phyloP scores from a whole-genome alignment of 2,329 filamentous ascomycete genomes.

The Metarhizium brunneum region DNA sequence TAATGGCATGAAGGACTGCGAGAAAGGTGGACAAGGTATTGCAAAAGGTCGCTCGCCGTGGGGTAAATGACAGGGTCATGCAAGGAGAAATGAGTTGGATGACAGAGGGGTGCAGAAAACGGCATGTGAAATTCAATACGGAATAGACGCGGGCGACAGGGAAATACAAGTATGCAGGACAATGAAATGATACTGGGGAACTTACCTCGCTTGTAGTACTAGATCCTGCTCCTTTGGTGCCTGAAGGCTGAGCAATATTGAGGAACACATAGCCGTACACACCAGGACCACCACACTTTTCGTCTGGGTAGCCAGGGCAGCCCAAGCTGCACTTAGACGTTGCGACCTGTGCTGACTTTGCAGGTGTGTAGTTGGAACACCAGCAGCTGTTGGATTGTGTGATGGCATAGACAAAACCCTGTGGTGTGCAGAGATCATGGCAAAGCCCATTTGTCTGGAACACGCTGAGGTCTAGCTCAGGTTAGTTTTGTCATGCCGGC shows the following conservation, averaged over 20 bases:
- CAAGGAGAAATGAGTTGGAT: background rate
- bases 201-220: slow-evolving; percentile 19
- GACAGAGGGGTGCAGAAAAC: background rate
- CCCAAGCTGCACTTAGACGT: slow-evolving; percentile 39
- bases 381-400: slow-evolving; percentile 59
- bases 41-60: background rate
- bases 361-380: slow-evolving; percentile 64
- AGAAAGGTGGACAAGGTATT: background rate
- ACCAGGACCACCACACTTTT: slow-evolving; percentile 54
- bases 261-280: slow-evolving; percentile 59
- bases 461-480: slow-evolving; percentile 37
- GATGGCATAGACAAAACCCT: slow-evolving; percentile 56
- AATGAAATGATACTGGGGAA: slow-evolving; percentile 7
- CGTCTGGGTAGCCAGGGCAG: slow-evolving; percentile 61
- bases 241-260: slow-evolving; percentile 38
- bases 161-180: background rate
- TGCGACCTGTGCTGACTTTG: slow-evolving; percentile 27
- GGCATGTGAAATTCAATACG: background rate
- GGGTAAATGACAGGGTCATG: background rate
- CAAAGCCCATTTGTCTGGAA: slow-evolving; percentile 66
- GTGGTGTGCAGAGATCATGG: slow-evolving; percentile 42
- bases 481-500: background rate
- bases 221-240: slow-evolving; percentile 33
- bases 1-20: slow-evolving; percentile 1
- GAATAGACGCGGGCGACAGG: background rate